phyloP scores from a whole-genome alignment of 192 early-diverging fungal species.

The Ambispora gerdemannii region DNA sequence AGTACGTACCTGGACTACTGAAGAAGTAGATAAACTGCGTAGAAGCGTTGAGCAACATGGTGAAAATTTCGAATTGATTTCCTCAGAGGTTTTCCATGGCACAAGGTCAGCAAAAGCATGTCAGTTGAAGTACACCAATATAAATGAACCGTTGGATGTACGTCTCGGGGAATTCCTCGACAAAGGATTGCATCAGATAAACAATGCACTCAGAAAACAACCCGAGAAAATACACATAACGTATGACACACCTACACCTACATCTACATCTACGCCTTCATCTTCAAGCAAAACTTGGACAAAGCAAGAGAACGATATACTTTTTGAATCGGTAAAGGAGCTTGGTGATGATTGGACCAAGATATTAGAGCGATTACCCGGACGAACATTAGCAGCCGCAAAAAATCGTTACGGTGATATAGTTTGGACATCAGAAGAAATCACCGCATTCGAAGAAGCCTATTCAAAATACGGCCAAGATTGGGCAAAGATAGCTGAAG shows the following conservation, averaged over 20 bases:
- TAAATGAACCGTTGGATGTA: background rate
- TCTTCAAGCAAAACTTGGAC: background rate
- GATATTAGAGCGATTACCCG: background rate
- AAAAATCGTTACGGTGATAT: background rate
- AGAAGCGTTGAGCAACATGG: background rate
- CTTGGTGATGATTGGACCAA: background rate
- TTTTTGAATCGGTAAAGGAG: background rate
- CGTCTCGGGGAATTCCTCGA: background rate
- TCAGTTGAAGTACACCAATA: background rate
- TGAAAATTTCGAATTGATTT: background rate
- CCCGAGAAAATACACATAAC: background rate
- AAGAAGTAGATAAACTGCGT: background rate
- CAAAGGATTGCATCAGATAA: background rate
- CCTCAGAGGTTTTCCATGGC: background rate
- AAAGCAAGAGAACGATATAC: background rate
- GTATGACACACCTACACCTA: background rate
- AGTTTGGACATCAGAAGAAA: constrained; percentile 27
- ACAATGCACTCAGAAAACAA: background rate
- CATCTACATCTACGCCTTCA: background rate
- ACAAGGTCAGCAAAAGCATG: background rate
- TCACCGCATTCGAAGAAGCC: constrained; percentile 28
- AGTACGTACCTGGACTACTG: background rate
- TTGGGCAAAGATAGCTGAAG: constrained; percentile 30
- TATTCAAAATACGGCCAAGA: constrained; percentile 22
- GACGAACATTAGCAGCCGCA: background rate